Base-by-base conservation (phyloP, 2,329 filamentous ascomycete species). In the Colletotrichum sp. region DNA sequence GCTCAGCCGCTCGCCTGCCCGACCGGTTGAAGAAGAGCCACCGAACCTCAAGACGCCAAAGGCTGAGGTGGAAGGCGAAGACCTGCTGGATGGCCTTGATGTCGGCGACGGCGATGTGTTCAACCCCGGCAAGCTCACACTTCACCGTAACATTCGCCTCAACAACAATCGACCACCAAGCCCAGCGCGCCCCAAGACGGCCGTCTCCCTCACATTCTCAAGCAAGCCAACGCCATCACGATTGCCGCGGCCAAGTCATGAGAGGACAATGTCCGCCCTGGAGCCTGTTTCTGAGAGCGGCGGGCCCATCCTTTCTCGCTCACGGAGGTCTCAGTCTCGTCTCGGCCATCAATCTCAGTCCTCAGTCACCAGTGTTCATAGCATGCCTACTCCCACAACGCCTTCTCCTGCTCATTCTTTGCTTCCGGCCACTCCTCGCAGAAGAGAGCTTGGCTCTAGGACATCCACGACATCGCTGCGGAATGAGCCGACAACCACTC, bases 211-310 rank as follows among this genome's bases (percentile, higher is more conserved):
- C 77, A 98, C 96, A 8, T 99, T 99, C 82, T 98, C 95, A 64
- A 97, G 95, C 85, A 96, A 96, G 81, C 87, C 91, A n/a, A 82
- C 88, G 28, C 86, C 82, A 34, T 97, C 96, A 39, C 93, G 96
- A 72, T 94, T 98, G 76, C 96, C 96, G 49, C 92, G 96, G 68
- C 94, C 96, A 44, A 89, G 89, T 76, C 93, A 95, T 83, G 94
- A 76, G 49, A 59, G 74, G 34, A 91, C 93, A 7, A 91, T 92
- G 79, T 94, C 94, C 13, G 93, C 94, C 21, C 89, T 99, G n/a
- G 96, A 98, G 82, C 96, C 96, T 26, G 96, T 99, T 8, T 98
- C 95, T 52, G 96, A 99, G 85, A 96, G 93, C 78, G 96, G 96
- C 67, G 95, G 93, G 6, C 92, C 95, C 24, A 90, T 94, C 64